phyloP scores from a whole-genome alignment of 345 rosid species.

The Populus alba region DNA sequence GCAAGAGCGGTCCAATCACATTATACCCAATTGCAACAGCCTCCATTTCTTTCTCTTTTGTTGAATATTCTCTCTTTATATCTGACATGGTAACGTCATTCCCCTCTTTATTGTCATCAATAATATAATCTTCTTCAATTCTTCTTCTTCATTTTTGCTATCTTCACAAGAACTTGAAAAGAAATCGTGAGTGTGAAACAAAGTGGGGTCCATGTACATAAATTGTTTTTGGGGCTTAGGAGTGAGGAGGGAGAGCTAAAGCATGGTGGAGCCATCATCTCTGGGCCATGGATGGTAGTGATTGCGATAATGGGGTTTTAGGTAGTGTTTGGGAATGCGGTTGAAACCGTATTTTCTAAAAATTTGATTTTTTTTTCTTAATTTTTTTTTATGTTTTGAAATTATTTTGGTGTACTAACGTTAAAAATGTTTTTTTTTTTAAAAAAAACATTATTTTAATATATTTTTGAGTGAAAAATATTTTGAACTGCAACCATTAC shows the following conservation, averaged over 20 bases:
- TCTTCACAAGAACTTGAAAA: conserved; percentile 41
- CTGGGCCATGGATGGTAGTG: conserved; percentile 51
- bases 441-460: too few relatives aligned
- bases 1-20: conserved; percentile 62
- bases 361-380: too few relatives aligned
- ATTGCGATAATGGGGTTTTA: background rate
- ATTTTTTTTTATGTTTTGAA: too few relatives aligned
- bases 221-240: background rate
- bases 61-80: conserved; percentile 48
- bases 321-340: too few relatives aligned
- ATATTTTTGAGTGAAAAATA: too few relatives aligned
- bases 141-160: background rate
- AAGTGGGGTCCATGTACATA: conserved; percentile 6
- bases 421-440: too few relatives aligned
- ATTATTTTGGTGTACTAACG: rapidly evolving
- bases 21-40: conserved; percentile 84
- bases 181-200: conserved; percentile 39
- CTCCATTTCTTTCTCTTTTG: conserved; percentile 70
- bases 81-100: background rate
- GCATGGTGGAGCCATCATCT: conserved; percentile 62
- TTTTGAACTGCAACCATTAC: too few relatives aligned
- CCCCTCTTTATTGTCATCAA: background rate
- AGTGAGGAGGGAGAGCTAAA: conserved; percentile 21
- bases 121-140: background rate
- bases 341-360: too few relatives aligned